A percentile compares a stretch with the other conserved stretches of the same genome.
These are phyloP conservation scores for Trapa incisa DNA, from an alignment of 345 rosid species.

Conservation along the genomic window DNA sequence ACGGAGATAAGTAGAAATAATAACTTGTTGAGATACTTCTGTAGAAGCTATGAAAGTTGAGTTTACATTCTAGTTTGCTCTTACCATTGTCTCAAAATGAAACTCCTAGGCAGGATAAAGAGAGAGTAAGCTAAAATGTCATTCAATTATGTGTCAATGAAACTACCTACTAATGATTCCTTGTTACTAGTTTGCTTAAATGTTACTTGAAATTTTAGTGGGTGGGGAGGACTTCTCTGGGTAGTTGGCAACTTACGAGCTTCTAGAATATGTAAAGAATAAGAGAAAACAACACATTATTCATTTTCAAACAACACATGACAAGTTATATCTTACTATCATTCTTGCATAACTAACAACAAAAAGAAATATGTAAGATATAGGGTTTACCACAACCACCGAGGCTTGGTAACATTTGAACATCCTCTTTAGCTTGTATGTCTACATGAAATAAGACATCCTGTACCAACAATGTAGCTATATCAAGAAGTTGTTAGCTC, in stretches of 20 bases:
- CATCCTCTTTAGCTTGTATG: too few relatives aligned
- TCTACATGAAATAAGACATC: too few relatives aligned
- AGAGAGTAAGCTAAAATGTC: neutral
- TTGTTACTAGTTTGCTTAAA: neutral
- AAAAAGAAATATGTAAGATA: too few relatives aligned
- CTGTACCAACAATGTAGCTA: too few relatives aligned
- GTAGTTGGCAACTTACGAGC: slow-evolving; percentile 48
- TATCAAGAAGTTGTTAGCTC: too few relatives aligned
- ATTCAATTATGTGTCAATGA: neutral
- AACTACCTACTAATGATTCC: neutral
- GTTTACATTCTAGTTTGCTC: slow-evolving; percentile 71
- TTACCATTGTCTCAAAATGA: slow-evolving; percentile 65
- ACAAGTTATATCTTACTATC: too few relatives aligned
- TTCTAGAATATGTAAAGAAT: slow-evolving; percentile 46
- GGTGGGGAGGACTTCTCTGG: slow-evolving; percentile 64
- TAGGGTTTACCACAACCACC: too few relatives aligned
- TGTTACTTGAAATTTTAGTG: slow-evolving; percentile 70
- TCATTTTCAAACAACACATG: neutral
- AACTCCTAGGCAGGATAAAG: slow-evolving; percentile 49
- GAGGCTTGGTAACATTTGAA: too few relatives aligned
- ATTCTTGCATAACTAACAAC: too few relatives aligned
- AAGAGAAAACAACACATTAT: neutral
- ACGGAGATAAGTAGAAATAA: neutral
- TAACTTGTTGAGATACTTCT: slow-evolving; percentile 59
- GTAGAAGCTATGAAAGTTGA: slow-evolving; percentile 68